Evolutionary conservation across 192 early-diverging fungal species (phyloP), one percentile per base, ranked within the genome.

Genomic region (Linnemannia schmuckeri): DNA sequence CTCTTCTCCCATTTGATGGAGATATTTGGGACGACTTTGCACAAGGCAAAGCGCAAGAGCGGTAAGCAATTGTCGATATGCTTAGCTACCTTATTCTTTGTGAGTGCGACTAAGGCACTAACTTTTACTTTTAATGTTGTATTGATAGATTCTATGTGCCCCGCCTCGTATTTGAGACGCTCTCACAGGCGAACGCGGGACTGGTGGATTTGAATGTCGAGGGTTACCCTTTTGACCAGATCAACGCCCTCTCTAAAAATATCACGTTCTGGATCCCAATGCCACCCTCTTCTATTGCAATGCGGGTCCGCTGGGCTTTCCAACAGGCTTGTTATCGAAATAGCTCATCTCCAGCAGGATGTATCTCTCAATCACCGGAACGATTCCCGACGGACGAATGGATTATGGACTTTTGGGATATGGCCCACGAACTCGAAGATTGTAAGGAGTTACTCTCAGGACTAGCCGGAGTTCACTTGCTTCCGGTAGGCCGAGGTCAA

Each of bases 11-110:
- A 2, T 20, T 83, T 24, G 82, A 72, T 41, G 63, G 70, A 9
- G 76, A 35, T 3, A 20, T 46, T 17, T 83, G 82, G 82, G 82
- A 75, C 6, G 76, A 83, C 24, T 83, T 83, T 72, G 33, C 13
- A 10, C 18, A 37, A 27, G 18, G 68, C 2, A 35, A 47, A 0
- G 72, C 61, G 10, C 0, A 12, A 35, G 42, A 38, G 5, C 49
- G 76, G 82, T 82, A 73, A 46, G 54, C 18, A 74, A 13, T 0
- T 38, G 18, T 35, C n/a, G 13, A 55, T 52, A 20, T 20, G 0
- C 15, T 49, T 47, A n/a, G 18, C 49, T 22, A 3, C 20, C 49
- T 5, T 20, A 3, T 18, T 22, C 3, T 17, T 18, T 5, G 49
- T 17, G 17, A 4, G 0, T 35, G 22, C 70, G 42, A 41, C 37